These are phyloP conservation scores for Dimargaris cristalligena DNA, from an alignment of 192 early-diverging fungal species.

Conservation along the genomic window DNA sequence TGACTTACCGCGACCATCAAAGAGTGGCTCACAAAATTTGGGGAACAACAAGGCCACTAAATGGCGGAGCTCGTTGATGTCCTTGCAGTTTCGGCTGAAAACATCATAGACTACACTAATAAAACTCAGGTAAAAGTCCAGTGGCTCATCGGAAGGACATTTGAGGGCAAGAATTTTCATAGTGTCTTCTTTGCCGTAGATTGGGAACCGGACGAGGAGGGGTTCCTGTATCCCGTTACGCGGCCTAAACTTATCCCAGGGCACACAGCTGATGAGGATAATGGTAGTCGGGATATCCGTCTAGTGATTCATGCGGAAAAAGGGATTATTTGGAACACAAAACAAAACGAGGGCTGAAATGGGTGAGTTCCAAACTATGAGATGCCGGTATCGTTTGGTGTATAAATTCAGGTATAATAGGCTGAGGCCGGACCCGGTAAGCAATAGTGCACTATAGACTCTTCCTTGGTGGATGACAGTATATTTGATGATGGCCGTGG, in stretches of 20 bases:
- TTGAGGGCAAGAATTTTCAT: conserved; percentile 53
- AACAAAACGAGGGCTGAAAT: too few species aligned
- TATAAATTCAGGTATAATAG: too few species aligned
- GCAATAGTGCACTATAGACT: too few species aligned
- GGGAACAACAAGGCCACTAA: conserved; percentile 66
- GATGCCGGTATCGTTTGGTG: too few species aligned
- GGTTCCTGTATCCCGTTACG: conserved; percentile 45
- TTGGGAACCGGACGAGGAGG: conserved; percentile 46
- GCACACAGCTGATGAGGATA: conserved; percentile 53
- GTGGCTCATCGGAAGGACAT: conserved; percentile 39
- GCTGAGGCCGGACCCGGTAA: too few species aligned
- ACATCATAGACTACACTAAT: conserved; percentile 65
- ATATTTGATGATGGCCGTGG: background rate
- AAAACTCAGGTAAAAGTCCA: conserved; percentile 51
- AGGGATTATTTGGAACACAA: too few species aligned
- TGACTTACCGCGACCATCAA: conserved; percentile 44
- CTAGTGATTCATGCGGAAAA: too few species aligned
- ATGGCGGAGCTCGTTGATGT: conserved; percentile 77
- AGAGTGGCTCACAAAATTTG: conserved; percentile 74
- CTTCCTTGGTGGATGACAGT: background rate
- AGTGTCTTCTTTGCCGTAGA: conserved; percentile 55
- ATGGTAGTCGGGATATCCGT: conserved; percentile 23
- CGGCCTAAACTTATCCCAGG: conserved; percentile 64
- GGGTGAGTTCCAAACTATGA: too few species aligned
- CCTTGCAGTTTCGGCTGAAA: conserved; percentile 59